phyloP scores from a whole-genome alignment of 148 eudicot genomes.

The Cornus controversa region DNA sequence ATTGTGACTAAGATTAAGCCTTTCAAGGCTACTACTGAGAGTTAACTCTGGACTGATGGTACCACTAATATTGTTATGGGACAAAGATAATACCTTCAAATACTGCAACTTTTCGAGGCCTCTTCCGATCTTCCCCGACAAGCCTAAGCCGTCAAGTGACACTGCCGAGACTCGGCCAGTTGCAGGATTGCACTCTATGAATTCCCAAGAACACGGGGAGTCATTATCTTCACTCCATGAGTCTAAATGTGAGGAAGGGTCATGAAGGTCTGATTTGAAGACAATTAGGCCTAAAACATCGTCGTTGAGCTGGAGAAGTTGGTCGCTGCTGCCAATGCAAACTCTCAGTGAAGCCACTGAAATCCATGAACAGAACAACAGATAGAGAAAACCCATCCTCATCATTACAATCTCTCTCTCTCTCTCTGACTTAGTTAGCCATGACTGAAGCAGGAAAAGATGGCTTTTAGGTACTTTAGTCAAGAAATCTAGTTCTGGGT shows the following conservation, averaged over 20 bases:
- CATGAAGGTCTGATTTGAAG: conserved; percentile 68
- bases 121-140: conserved; percentile 76
- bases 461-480: not conserved
- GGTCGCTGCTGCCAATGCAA: conserved; percentile 6
- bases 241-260: conserved; percentile 40
- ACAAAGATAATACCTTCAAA: conserved; percentile 54
- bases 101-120: conserved; percentile 63
- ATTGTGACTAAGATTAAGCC: conserved; percentile 67
- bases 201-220: conserved; percentile 88
- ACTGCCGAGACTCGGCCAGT: conserved; percentile 53
- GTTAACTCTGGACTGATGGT: conserved; percentile 41
- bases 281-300: conserved; percentile 91
- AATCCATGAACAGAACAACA: conserved; percentile 18
- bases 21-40: conserved; percentile 45
- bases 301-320: conserved; percentile 50
- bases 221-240: conserved; percentile 88
- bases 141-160: conserved; percentile 44
- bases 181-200: conserved; percentile 54
- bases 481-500: not conserved
- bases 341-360: conserved; percentile 13
- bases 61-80: conserved; percentile 65
- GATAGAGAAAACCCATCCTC: conserved; percentile 5
- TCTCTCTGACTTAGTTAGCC: not conserved
- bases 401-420: not conserved
- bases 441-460: not conserved